Percentiles rank a stretch among this genome's conserved stretches.
Conservation (phyloP, 108 stramenopile species). For the Fragilaria radians region DNA sequence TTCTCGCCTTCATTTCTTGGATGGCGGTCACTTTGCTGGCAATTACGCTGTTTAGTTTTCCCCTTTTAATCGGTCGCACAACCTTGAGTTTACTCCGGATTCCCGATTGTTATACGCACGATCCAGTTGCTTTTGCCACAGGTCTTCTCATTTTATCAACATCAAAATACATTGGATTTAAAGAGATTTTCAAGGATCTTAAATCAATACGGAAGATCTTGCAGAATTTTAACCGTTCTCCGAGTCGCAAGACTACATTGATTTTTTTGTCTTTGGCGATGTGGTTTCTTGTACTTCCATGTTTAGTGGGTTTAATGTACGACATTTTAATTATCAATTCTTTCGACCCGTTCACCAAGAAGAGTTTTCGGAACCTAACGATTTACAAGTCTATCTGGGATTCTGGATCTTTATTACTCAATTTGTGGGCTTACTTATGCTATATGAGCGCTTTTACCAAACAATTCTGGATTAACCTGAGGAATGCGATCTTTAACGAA, state of each 20-base stretch:
- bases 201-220: too few relatives aligned
- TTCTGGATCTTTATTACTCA: conserved; percentile 51
- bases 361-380: background rate
- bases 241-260: conserved; percentile 32
- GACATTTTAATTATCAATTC: conserved; percentile 38
- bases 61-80: conserved; percentile 48
- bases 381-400: conserved; percentile 20
- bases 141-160: conserved; percentile 46
- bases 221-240: too few relatives aligned
- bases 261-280: conserved; percentile 25
- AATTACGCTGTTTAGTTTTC: conserved; percentile 28
- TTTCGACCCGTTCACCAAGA: conserved; percentile 21
- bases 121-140: conserved; percentile 67
- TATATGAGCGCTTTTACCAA: conserved; percentile 48
- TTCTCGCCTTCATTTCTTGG: conserved; percentile 60
- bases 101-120: conserved; percentile 55
- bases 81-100: conserved; percentile 43
- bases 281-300: conserved; percentile 56
- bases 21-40: conserved; percentile 39
- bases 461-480: conserved; percentile 50
- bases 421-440: conserved; percentile 54
- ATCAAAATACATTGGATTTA: too few relatives aligned
- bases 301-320: conserved; percentile 52
- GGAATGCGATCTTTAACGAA: conserved; percentile 30
- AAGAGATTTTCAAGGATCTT: too few relatives aligned